Evolutionary conservation across 2,329 filamentous ascomycete genomes (phyloP), one percentile per base, ranked within the genome.

Genomic region (Hypomyces rosellus): DNA sequence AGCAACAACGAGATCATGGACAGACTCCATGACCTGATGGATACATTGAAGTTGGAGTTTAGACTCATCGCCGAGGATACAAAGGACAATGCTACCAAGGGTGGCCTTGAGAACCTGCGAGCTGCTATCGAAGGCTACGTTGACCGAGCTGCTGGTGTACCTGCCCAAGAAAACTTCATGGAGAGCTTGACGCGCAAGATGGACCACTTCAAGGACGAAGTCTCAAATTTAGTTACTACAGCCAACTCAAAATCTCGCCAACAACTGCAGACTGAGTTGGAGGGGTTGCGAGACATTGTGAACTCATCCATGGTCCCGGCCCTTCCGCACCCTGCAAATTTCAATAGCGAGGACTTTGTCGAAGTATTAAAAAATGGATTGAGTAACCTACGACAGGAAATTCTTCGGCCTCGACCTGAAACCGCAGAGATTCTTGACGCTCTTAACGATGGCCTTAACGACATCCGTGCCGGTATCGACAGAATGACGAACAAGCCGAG

Each of bases 341-440:
- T 61, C 18, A 75, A 72, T 57, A 75, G 76, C 56, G 71, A 87
- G 34, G 87, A 91, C 46, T 77, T 92, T 22, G 75, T 95, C 1
- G 80, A 86, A 54, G 81, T 83, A 9, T 71, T 92, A 3, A 82
- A 80, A 30, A 81, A 79, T 41, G 89, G 90, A 2, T 76, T 96
- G 36, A 86, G 88, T 53, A 80, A 78, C 40, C 76, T 96, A 34
- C 81, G 89, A 5, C 76, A 80, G 14, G 91, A 96, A 57, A 79
- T 96, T 45, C 85, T 85, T 7, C 73, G 79, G 13, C 78, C 79
- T 3, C 74, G 80, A 41, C 73, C 77, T 14, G 89, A 91, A 56
- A 92, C 89, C 0, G 87, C 89, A 46, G 90, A 96, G 62, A 88
- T 96, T 11, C 75, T 97, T 1, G 89, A 96, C 63, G 88, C 91